Base-by-base conservation (phyloP, 2,329 filamentous ascomycete genomes). In the Pseudocercospora fijiensis region DNA sequence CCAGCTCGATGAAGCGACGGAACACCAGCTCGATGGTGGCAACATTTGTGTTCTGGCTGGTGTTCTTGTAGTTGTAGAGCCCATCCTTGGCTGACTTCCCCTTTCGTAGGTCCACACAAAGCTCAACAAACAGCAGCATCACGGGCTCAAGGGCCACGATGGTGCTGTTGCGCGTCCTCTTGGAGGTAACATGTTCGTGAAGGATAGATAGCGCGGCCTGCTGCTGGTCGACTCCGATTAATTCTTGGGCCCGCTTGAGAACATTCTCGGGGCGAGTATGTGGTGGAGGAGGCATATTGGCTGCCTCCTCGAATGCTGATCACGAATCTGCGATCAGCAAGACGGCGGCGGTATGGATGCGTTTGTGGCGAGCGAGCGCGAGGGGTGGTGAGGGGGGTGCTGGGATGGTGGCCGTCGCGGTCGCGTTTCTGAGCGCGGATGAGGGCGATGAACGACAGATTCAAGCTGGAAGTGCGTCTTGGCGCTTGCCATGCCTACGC, bases 11-110 rank as follows among this genome's bases (percentile, higher is more conserved):
- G 81, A 99, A 99, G 78, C 90, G 93, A 82, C 96, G 96, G 74
- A 99, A 86, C 70, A 99, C 95, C 72, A 96, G 84, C 88, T 98
- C 95, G 78, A 99, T 99, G 66, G 95, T 99, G 73, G 88, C 92
- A 71, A 99, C 92, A 77, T 98, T 98, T 73, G 94, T 96, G 83
- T 99, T 99, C 80, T 99, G 95, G 61, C 93, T 94, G 72, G 97
- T 98, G 80, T 99, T 99, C 86, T 99, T 99, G 86, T 99, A 99
- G 80, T 97, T 95, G 80, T 98, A 99, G 56, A 99, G 86, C 66
- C 95, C 95, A 82, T 99, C 95, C 85, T 99, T 99, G 79, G 94
- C 95, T 66, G 95, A 86, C 82, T 99, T 99, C 74, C 95, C 95
- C 83, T 98, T 99, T 82, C 95, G 92, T 75, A 97, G 88, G 76